phyloP scores from a whole-genome alignment of 805 yeast species.

The Clavispora fructus region DNA sequence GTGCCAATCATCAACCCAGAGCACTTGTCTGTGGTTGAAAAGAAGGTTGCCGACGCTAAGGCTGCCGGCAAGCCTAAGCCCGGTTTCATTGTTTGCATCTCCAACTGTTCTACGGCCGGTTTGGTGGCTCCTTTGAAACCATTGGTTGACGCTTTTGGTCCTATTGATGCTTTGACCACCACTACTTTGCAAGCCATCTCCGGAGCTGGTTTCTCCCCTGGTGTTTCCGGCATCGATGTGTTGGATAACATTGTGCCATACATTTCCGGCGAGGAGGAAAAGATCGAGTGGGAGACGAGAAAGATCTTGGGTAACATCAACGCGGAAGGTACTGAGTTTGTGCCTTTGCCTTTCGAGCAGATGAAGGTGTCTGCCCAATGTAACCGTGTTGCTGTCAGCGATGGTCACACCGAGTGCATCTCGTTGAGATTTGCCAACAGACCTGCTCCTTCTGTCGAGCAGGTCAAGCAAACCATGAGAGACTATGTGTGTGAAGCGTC shows the following conservation, averaged over 20 bases:
- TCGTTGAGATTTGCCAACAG: conserved; percentile 74
- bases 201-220: conserved; percentile 98
- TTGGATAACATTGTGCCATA: conserved; percentile 92
- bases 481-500: conserved; percentile 82
- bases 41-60: conserved; percentile 50
- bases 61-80: conserved; percentile 52
- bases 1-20: conserved; percentile 95
- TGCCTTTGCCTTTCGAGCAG: conserved; percentile 58
- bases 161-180: conserved; percentile 77
- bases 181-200: conserved; percentile 96
- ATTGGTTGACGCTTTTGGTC: conserved; percentile 85
- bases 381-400: conserved; percentile 93
- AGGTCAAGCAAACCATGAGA: conserved; percentile 63
- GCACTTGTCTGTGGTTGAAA: conserved; percentile 70
- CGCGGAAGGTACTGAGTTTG: conserved; percentile 48
- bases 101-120: conserved; percentile 98
- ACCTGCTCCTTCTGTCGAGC: conserved; percentile 81
- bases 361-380: conserved; percentile 92
- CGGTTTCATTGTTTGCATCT: conserved; percentile 90
- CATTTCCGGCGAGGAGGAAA: conserved; percentile 96
- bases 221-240: conserved; percentile 92
- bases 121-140: conserved; percentile 95
- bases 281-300: conserved; percentile 97
- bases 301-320: conserved; percentile 77
- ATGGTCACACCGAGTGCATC: conserved; percentile 96